Evolutionary conservation across 1,139 yeast genomes (phyloP).

Genomic region (Sugiyamaella neomexicana): DNA sequence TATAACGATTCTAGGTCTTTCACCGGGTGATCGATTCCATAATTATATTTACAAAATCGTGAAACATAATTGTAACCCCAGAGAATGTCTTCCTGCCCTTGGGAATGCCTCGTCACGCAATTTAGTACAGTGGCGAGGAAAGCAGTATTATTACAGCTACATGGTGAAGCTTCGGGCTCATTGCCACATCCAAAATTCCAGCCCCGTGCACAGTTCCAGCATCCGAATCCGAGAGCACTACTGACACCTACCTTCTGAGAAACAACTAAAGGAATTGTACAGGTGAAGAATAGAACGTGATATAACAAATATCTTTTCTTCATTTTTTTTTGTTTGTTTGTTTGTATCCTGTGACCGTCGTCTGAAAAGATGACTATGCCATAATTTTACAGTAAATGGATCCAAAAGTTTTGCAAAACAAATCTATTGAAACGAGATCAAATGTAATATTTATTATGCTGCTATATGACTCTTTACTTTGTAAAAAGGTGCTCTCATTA

Average conservation of each 20-base stretch:
- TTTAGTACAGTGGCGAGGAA: constrained; percentile 30
- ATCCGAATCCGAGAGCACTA: constrained; percentile 30
- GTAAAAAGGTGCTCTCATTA: background rate
- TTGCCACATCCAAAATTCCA: constrained; percentile 29
- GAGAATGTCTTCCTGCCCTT: constrained; percentile 26
- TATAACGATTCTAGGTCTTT: constrained; percentile 24
- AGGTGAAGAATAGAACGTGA: background rate
- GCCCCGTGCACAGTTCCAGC: constrained; percentile 32
- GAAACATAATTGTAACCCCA: constrained; percentile 28
- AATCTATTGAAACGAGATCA: constrained; percentile 3
- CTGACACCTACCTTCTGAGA: constrained; percentile 29
- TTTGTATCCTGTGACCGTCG: background rate
- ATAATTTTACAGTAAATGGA: background rate
- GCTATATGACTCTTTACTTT: background rate
- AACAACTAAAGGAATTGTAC: background rate
- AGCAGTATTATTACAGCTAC: constrained; percentile 28
- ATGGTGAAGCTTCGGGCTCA: constrained; percentile 19
- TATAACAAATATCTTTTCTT: background rate
- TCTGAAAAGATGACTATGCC: background rate
- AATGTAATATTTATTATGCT: background rate
- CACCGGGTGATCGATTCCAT: constrained; percentile 19
- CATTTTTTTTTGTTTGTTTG: background rate
- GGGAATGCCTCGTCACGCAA: constrained; percentile 28
- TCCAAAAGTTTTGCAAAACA: background rate
- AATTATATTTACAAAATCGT: constrained; percentile 25